phyloP scores from a whole-genome alignment of 805 yeast species.

The Kockiozyma suomiensis region DNA sequence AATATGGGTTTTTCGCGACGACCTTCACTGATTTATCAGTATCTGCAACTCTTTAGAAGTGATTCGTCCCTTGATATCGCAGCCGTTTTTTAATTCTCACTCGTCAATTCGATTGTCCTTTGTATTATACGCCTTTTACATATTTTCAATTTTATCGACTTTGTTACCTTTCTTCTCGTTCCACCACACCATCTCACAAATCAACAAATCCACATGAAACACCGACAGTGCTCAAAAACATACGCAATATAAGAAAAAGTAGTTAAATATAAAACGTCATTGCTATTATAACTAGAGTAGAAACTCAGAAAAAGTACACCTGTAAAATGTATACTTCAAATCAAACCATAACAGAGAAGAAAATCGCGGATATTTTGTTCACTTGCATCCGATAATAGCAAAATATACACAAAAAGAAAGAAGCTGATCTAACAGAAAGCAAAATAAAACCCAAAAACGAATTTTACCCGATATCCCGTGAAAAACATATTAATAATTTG shows the following conservation, averaged over 20 bases:
- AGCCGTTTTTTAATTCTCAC: neutral
- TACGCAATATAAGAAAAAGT: too few relatives aligned
- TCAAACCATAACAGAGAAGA: neutral
- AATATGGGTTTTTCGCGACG: too few relatives aligned
- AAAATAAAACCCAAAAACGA: slow-evolving; percentile 12
- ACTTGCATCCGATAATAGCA: slow-evolving; percentile 1
- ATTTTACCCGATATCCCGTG: slow-evolving; percentile 5
- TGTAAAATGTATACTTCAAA: neutral
- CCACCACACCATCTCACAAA: too few relatives aligned
- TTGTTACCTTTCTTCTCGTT: neutral
- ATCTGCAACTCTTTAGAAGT: too few relatives aligned
- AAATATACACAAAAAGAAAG: neutral
- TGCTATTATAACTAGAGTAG: slow-evolving; percentile 3
- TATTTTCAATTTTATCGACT: neutral
- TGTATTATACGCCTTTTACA: too few relatives aligned
- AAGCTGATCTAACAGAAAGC: neutral
- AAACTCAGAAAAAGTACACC: neutral
- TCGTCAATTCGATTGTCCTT: too few relatives aligned
- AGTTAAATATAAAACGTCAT: neutral
- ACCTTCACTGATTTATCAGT: too few relatives aligned
- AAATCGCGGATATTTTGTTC: too few relatives aligned
- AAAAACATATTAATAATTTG: neutral
- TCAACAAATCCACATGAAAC: too few relatives aligned
- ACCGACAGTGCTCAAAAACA: too few relatives aligned
- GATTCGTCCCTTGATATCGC: too few relatives aligned